phyloP scores from a whole-genome alignment of 139 green algal genomes.

The Chlamydomonas urium region DNA sequence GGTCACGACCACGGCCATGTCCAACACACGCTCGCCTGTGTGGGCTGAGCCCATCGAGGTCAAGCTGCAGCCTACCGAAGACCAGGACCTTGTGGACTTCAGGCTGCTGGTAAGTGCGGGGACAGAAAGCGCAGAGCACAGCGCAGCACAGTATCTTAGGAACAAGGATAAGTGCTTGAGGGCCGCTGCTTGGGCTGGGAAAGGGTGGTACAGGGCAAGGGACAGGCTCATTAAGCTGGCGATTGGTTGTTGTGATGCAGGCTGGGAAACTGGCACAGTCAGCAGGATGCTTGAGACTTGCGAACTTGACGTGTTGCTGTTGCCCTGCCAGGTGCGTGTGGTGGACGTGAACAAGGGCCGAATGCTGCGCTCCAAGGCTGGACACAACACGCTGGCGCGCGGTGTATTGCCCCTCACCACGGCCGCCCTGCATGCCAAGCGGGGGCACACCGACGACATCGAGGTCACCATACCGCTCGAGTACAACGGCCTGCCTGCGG shows the following conservation, averaged over 20 bases:
- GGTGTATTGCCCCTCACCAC: conserved; percentile 30
- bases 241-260: no score
- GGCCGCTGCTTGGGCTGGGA: no score
- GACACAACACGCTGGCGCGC: conserved; percentile 21
- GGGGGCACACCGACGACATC: background rate
- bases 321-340: background rate
- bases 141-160: background rate
- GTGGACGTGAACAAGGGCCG: background rate
- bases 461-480: conserved; percentile 12
- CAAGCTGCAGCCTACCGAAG: background rate
- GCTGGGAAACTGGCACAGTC: background rate
- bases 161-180: background rate
- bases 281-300: background rate
- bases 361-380: background rate
- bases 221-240: no score
- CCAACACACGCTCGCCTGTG: background rate
- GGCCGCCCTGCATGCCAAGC: conserved; percentile 16
- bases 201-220: no score
- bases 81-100: background rate
- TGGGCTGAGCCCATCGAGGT: conserved; percentile 4
- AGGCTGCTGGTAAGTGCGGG: conserved; percentile 6
- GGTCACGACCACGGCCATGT: background rate
- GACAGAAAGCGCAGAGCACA: background rate
- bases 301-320: background rate
- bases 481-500: conserved; percentile 34